A percentile compares a stretch with the other conserved stretches of the same genome.
phyloP scores from a whole-genome alignment of 768 basidiomycete genomes.

The Tulasnella sp. region DNA sequence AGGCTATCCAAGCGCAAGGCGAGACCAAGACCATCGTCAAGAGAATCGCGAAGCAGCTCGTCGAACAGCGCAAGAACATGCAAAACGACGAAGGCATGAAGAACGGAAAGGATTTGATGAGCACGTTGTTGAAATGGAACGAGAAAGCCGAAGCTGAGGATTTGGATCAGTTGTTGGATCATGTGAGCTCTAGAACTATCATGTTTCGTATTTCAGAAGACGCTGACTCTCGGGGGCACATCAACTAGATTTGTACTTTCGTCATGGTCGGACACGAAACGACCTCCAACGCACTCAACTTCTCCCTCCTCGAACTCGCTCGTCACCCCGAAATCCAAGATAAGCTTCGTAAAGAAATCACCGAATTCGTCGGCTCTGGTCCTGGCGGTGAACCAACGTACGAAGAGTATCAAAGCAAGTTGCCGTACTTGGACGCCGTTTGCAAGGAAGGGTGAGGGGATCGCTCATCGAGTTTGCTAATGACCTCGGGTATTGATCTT shows the following conservation, averaged over 20 bases:
- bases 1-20: conserved; percentile 28
- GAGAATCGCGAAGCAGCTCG: conserved; percentile 15
- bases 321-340: conserved; percentile 35
- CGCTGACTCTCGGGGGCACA: background rate
- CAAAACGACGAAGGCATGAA: background rate
- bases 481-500: background rate
- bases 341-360: conserved; percentile 37
- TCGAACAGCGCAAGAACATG: background rate
- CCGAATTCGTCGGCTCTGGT: conserved; percentile 22
- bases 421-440: conserved; percentile 39
- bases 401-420: conserved; percentile 33
- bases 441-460: conserved; percentile 35
- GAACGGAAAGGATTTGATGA: conserved; percentile 22
- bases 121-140: conserved; percentile 1
- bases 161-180: conserved; percentile 24
- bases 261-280: conserved; percentile 25
- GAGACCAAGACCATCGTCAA: conserved; percentile 28
- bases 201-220: background rate
- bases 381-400: conserved; percentile 31
- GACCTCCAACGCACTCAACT: conserved; percentile 29
- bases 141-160: background rate
- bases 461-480: background rate
- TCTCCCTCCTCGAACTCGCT: conserved; percentile 38
- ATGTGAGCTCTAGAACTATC: background rate
- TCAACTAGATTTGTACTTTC: conserved; percentile 32